phyloP scores from a whole-genome alignment of 805 yeast species.

The Saccharomycopsis lassenensis region DNA sequence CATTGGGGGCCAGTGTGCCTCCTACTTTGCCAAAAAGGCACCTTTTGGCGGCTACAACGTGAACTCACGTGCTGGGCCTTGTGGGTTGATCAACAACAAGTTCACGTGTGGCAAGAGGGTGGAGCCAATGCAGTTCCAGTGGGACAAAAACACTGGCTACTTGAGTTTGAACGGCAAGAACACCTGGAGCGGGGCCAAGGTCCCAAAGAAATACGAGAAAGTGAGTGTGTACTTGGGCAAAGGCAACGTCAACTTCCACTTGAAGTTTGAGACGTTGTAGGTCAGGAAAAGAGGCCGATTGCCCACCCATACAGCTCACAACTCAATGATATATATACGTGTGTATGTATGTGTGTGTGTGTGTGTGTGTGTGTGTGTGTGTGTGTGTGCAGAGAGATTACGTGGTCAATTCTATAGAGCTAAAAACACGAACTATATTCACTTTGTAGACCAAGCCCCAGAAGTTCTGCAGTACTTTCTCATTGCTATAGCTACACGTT shows the following conservation, averaged over 20 bases:
- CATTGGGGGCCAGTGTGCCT: constrained; percentile 73
- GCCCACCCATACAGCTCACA: no score
- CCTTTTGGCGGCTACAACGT: constrained; percentile 66
- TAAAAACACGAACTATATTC: neutral
- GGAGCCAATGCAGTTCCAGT: constrained; percentile 47
- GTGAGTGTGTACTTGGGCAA: constrained; percentile 37
- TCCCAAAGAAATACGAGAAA: constrained; percentile 36
- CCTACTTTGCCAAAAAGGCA: constrained; percentile 45
- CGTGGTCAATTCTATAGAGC: no score
- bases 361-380: no score
- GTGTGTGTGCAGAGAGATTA: no score
- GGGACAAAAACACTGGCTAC: constrained; percentile 32
- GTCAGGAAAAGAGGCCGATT: neutral
- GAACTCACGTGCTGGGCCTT: constrained; percentile 61
- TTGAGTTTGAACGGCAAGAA: constrained; percentile 52
- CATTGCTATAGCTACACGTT: no score
- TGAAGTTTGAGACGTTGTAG: constrained; percentile 23
- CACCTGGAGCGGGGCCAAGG: constrained; percentile 45
- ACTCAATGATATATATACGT: no score
- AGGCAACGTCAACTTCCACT: constrained; percentile 28
- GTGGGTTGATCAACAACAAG: constrained; percentile 35
- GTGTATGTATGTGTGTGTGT: no score
- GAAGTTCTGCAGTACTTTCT: no score
- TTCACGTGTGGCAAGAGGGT: constrained; percentile 27
- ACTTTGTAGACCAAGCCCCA: neutral